Percentiles rank a stretch among this genome's conserved stretches.
Evolutionary conservation across 148 eudicot genomes (phyloP).

Genomic region (Chenopodium quinoa): DNA sequence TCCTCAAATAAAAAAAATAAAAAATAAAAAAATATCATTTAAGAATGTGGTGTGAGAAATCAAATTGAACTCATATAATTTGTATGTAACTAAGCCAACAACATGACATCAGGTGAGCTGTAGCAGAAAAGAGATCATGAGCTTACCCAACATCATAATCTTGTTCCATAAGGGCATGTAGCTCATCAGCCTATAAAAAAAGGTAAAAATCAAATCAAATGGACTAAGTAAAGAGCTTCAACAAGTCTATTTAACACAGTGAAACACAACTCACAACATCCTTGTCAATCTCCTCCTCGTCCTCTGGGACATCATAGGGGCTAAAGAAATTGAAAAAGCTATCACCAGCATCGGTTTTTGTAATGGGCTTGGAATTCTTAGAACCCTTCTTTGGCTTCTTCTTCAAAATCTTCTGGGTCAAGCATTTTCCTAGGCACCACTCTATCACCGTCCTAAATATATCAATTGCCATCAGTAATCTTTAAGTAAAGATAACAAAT

Average conservation of each 20-base stretch:
- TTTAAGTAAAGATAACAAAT: not conserved
- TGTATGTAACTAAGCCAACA: not conserved
- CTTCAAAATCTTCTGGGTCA: constrained; percentile 79
- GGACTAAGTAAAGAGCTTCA: not conserved
- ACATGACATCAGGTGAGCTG: not conserved
- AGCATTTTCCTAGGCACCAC: constrained; percentile 83
- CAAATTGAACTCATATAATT: not conserved
- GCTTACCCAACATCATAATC: constrained; percentile 95
- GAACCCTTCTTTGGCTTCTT: constrained; percentile 89
- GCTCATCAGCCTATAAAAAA: constrained; percentile 68
- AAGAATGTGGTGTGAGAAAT: not conserved
- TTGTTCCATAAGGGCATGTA: constrained; percentile 78
- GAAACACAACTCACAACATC: constrained; percentile 49
- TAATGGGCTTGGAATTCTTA: constrained; percentile 66
- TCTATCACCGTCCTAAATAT: constrained; percentile 74
- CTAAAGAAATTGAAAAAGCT: constrained; percentile 90
- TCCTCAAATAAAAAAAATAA: too few species aligned
- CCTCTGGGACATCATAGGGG: constrained; percentile 90
- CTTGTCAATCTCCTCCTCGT: constrained; percentile 73
- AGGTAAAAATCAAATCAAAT: not conserved
- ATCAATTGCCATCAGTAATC: not conserved
- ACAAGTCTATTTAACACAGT: not conserved
- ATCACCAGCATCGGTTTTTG: constrained; percentile 65
- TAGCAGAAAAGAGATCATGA: not conserved
- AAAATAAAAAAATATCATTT: not conserved